Conservation (phyloP, 2,329 filamentous ascomycete genomes). For the Exserohilum rostratum region DNA sequence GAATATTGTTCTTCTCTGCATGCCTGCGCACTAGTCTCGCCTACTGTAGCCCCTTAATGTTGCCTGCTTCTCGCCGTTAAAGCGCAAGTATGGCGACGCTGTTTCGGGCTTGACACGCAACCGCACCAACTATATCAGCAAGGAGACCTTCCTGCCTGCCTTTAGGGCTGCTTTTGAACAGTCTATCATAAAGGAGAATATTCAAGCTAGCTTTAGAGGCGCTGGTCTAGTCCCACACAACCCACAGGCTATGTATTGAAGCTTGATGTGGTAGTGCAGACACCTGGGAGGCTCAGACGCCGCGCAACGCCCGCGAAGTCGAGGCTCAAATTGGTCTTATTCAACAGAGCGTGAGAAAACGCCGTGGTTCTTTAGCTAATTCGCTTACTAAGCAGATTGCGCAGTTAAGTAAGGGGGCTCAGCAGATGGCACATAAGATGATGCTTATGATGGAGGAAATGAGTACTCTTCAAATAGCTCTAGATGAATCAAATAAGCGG, state of each 20-base stretch:
- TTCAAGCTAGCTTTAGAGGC: neutral
- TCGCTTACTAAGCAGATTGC: constrained; percentile 8
- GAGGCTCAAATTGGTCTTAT: constrained; percentile 12
- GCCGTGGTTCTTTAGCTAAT: constrained; percentile 9
- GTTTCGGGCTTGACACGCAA: neutral
- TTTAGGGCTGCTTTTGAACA: no score
- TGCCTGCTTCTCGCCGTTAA: constrained; percentile 40
- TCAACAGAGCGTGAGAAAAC: constrained; percentile 6
- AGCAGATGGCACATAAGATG: constrained; percentile 6
- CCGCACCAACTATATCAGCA: neutral
- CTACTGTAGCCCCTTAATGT: constrained; percentile 51
- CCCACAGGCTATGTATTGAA: no score
- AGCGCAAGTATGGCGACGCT: neutral
- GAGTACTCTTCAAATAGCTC: neutral
- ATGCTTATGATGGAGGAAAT: constrained; percentile 4
- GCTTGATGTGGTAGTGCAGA: constrained; percentile 33
- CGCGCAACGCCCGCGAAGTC: constrained; percentile 13
- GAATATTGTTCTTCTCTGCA: constrained; percentile 33
- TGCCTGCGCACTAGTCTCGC: constrained; percentile 44
- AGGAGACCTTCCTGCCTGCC: neutral
- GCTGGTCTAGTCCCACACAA: neutral
- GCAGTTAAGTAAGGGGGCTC: neutral
- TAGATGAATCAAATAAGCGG: neutral
- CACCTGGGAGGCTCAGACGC: no score
- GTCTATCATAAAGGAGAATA: neutral